A percentile compares a stretch with the other conserved stretches of the same genome.
phyloP scores from a whole-genome alignment of 805 yeast genomes.

The Ogataea thermomethanolica region DNA sequence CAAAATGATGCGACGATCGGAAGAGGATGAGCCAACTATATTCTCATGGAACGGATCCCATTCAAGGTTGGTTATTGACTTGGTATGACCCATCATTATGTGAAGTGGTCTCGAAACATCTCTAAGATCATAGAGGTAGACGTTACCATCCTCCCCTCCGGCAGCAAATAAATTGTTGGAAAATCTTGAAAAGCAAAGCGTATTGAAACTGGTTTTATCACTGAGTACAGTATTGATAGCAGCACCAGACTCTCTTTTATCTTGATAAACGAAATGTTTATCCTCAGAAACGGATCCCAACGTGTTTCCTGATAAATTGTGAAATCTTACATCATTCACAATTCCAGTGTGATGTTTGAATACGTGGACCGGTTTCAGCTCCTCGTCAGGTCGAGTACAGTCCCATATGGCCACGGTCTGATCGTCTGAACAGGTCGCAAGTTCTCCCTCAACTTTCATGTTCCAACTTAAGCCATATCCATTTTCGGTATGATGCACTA shows the following conservation, averaged over 20 bases:
- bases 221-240: constrained; percentile 24
- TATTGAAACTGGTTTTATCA: constrained; percentile 46
- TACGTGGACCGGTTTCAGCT: constrained; percentile 28
- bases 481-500: constrained; percentile 57
- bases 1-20: constrained; percentile 70
- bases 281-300: constrained; percentile 80
- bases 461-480: constrained; percentile 79
- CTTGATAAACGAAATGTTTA: constrained; percentile 50
- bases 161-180: constrained; percentile 59
- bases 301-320: constrained; percentile 43
- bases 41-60: constrained; percentile 80
- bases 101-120: constrained; percentile 45
- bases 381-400: constrained; percentile 21
- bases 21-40: constrained; percentile 69
- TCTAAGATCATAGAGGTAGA: constrained; percentile 64
- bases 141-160: constrained; percentile 66
- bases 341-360: constrained; percentile 48
- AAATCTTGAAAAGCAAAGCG: constrained; percentile 62
- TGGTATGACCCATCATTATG: constrained; percentile 78
- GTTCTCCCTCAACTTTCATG: constrained; percentile 41
- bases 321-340: constrained; percentile 79
- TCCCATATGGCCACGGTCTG: constrained; percentile 62
- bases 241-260: constrained; percentile 39
- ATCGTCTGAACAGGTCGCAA: constrained; percentile 68
- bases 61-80: constrained; percentile 64